phyloP scores from a whole-genome alignment of 176 grass and related monocot genomes.

The Chrysopogon serrulatus region DNA sequence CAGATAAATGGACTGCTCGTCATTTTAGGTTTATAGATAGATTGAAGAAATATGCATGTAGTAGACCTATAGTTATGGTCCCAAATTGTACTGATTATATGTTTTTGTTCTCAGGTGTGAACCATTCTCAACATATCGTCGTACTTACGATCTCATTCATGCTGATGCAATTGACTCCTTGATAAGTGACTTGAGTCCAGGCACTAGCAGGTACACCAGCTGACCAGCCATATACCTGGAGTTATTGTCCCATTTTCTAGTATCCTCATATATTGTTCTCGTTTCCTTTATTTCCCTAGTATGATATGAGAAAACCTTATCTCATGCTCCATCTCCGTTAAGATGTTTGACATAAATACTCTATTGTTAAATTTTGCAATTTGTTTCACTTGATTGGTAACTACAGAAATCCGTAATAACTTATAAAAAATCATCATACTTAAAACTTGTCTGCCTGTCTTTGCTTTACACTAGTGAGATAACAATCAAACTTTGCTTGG shows the following conservation, averaged over 20 bases:
- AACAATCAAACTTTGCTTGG: not conserved
- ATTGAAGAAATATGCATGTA: not conserved
- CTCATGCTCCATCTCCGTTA: not conserved
- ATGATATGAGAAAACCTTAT: not conserved
- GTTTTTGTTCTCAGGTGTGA: slow-evolving; percentile 69
- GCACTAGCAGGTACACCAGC: slow-evolving; percentile 59
- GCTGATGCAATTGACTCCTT: slow-evolving; percentile 71
- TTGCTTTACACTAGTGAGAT: not conserved
- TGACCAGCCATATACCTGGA: not conserved
- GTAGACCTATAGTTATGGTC: not conserved
- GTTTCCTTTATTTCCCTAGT: not conserved
- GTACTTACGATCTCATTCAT: slow-evolving; percentile 96
- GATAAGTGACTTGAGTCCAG: slow-evolving; percentile 47
- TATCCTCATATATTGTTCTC: not conserved
- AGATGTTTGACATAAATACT: not conserved
- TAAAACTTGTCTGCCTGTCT: not conserved
- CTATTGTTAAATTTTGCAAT: not conserved
- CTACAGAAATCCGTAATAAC: not conserved
- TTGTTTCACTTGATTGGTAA: not conserved
- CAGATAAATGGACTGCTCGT: not conserved
- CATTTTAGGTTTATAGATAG: not conserved
- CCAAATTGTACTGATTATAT: not conserved
- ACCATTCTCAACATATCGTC: slow-evolving; percentile 90
- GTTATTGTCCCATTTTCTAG: not conserved
- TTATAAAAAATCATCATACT: not conserved